Evolutionary conservation across 2,329 filamentous ascomycete genomes (phyloP).

Genomic region (Apiospora arundinis): DNA sequence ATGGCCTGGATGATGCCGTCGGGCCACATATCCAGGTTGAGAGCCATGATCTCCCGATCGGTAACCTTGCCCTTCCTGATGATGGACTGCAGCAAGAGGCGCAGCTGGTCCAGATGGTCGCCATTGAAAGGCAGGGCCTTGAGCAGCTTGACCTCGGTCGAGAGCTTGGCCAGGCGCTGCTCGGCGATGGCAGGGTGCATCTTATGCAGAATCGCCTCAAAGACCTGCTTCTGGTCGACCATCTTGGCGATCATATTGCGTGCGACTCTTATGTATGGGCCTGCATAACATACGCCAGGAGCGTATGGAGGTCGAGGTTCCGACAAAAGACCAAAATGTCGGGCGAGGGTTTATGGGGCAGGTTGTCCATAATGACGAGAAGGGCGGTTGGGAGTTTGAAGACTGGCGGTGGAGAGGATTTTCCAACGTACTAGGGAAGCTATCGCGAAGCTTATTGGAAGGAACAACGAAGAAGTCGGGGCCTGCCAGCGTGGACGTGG

Average conservation of each 20-base stretch:
- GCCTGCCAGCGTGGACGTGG: conserved; percentile 11
- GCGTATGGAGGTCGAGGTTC: not conserved
- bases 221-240: not conserved
- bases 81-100: not conserved
- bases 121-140: not conserved
- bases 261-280: not conserved
- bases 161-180: not conserved
- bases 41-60: not conserved
- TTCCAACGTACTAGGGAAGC: not conserved
- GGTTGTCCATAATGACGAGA: not conserved
- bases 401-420: not conserved
- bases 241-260: not conserved
- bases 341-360: not conserved
- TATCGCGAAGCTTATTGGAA: conserved; percentile 1
- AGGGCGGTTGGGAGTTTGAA: not conserved
- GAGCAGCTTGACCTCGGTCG: not conserved
- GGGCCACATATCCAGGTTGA: not conserved
- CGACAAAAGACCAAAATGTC: not conserved
- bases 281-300: not conserved
- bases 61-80: not conserved
- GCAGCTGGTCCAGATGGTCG: not conserved
- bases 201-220: not conserved
- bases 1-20: not conserved
- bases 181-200: not conserved
- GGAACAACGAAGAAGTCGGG: not conserved